phyloP scores from a whole-genome alignment of 192 early-diverging fungal species.

The Backusella liffmaniae region DNA sequence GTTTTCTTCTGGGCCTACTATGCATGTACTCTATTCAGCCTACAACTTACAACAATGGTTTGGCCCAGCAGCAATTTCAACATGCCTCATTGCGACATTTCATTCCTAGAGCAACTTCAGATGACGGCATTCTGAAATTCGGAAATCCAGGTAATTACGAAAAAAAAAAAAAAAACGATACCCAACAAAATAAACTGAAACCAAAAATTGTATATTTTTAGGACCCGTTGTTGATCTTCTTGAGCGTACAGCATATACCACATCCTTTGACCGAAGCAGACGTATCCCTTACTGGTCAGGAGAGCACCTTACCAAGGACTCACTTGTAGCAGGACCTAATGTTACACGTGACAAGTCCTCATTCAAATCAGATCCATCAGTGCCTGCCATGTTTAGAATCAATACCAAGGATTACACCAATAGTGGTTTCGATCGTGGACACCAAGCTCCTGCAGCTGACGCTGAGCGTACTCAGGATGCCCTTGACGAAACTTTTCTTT shows the following conservation, averaged over 20 bases:
- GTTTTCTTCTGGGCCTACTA: background rate
- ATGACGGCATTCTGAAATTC: slow-evolving; percentile 14
- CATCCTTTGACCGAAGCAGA: slow-evolving; percentile 61
- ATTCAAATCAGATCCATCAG: slow-evolving; percentile 47
- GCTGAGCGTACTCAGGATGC: slow-evolving; percentile 46
- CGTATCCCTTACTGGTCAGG: slow-evolving; percentile 36
- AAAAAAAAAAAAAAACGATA: background rate
- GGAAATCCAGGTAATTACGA: slow-evolving; percentile 29
- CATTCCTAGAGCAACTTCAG: background rate
- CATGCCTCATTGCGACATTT: background rate
- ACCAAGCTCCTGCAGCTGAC: slow-evolving; percentile 59
- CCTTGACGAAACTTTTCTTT: slow-evolving; percentile 52
- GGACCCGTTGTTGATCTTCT: slow-evolving; percentile 74
- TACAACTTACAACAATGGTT: background rate
- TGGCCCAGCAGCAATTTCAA: background rate
- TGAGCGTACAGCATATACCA: slow-evolving; percentile 60
- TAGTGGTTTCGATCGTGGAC: slow-evolving; percentile 58
- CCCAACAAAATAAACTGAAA: background rate
- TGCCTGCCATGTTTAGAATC: slow-evolving; percentile 45
- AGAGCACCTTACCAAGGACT: slow-evolving; percentile 20
- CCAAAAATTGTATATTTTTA: slow-evolving; percentile 1
- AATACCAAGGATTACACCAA: slow-evolving; percentile 46
- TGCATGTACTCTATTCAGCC: background rate
- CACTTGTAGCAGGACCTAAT: slow-evolving; percentile 2
- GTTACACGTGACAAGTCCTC: slow-evolving; percentile 39